Conservation (phyloP, 169 alveolate species). For the Cryptosporidium sp. region DNA sequence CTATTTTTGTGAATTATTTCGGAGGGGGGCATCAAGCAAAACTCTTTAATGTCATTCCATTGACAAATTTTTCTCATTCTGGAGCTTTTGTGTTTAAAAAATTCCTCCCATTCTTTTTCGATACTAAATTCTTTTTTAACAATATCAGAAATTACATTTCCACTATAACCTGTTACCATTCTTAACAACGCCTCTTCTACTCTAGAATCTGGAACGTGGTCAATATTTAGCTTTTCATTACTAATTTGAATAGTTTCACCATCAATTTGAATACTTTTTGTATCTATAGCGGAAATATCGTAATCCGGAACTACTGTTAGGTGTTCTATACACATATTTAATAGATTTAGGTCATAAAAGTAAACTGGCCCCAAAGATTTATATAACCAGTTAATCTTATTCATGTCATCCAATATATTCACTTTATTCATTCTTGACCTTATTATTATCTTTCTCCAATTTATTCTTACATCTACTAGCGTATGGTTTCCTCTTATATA, state of each 20-base stretch:
- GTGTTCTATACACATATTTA: constrained; percentile 62
- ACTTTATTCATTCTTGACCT: constrained; percentile 35
- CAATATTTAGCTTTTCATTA: constrained; percentile 53
- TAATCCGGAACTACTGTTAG: constrained; percentile 23
- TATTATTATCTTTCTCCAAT: constrained; percentile 47
- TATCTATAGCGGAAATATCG: neutral
- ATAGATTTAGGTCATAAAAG: constrained; percentile 36
- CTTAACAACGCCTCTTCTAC: constrained; percentile 53
- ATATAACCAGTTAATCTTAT: constrained; percentile 42
- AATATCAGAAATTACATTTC: constrained; percentile 68
- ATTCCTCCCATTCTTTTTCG: constrained; percentile 28
- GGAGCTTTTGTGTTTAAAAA: constrained; percentile 12
- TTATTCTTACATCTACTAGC: neutral
- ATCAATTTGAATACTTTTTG: constrained; percentile 15
- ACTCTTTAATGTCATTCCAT: constrained; percentile 67
- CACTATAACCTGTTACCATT: constrained; percentile 72
- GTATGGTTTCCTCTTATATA: neutral
- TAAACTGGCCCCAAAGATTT: constrained; percentile 51
- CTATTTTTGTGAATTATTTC: constrained; percentile 48
- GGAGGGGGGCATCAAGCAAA: constrained; percentile 55
- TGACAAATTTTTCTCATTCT: constrained; percentile 36
- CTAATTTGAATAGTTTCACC: constrained; percentile 27
- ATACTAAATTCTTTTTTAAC: constrained; percentile 7
- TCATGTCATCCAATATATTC: constrained; percentile 39
- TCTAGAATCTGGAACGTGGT: constrained; percentile 46